Evolutionary conservation across 1,284 basidiomycete genomes (phyloP).

Genomic region (Mycocalia duriaeana): DNA sequence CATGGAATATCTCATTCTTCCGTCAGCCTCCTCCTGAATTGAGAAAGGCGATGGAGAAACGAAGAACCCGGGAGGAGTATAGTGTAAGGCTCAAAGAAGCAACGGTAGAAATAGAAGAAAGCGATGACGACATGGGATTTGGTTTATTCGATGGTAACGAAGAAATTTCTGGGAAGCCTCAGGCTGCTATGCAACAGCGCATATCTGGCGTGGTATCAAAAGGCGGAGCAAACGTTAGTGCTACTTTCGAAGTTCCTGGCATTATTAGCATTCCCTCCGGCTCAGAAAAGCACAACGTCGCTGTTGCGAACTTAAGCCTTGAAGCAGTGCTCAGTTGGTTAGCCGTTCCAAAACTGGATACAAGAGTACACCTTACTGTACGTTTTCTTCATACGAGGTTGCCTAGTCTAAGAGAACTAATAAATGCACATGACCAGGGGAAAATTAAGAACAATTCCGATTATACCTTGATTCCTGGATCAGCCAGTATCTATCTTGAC

Average conservation of each 20-base stretch:
- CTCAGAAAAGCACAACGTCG: constrained; percentile 26
- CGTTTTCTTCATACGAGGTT: too few relatives aligned
- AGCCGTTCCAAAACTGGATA: constrained; percentile 25
- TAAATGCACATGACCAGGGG: too few relatives aligned
- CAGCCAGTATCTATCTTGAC: constrained; percentile 34
- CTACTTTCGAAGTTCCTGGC: constrained; percentile 31
- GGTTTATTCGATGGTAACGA: neutral
- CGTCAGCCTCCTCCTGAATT: neutral
- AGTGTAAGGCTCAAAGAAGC: neutral
- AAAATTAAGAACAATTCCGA: constrained; percentile 34
- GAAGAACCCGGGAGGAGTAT: too few relatives aligned
- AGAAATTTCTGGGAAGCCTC: neutral
- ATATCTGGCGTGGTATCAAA: constrained; percentile 19
- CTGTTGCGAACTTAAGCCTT: constrained; percentile 24
- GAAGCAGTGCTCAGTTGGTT: constrained; percentile 29
- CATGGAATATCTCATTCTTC: constrained; percentile 14
- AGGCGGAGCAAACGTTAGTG: constrained; percentile 27
- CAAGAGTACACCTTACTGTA: constrained; percentile 21
- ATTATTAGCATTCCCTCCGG: constrained; percentile 27
- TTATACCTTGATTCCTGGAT: constrained; percentile 30
- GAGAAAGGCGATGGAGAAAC: too few relatives aligned
- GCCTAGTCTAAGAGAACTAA: too few relatives aligned
- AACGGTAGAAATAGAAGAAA: neutral
- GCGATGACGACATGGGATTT: constrained; percentile 2
- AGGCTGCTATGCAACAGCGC: neutral